Evolutionary conservation across 371 early-diverging fungal species (phyloP), one percentile per base, ranked within the genome.

Genomic region (Syncephalastrum monosporum): DNA sequence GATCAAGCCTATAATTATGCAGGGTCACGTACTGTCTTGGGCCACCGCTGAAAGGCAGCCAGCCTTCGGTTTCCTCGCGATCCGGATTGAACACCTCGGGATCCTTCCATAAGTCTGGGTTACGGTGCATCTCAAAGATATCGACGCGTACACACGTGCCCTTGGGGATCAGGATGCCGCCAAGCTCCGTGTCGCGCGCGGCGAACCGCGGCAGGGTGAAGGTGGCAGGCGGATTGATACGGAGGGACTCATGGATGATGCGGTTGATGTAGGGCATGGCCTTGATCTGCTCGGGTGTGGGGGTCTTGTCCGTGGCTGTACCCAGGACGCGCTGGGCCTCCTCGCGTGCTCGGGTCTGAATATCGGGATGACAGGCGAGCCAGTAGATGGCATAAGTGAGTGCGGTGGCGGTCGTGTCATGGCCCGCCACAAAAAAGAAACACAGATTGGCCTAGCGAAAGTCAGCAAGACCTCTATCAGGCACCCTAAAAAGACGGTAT

Each of bases 1-100:
- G 38, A 33, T 33, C 17, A 55, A n/a, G 16, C 55, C 45, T 6
- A 55, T 45, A 16, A 45, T 55, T 55, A 29, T 29, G 29, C 27
- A 46, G 15, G 29, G 77, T 77, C 60, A 56, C 47, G 16, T 82
- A 83, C 56, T 72, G 61, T 51, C 82, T 64, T 6, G 62, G 53
- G n/a, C 80, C 79, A 16, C 63, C 59, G 53, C 72, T 64, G 50
- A 81, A 81, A 4, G 82, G 74, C 3, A 80, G 47, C 64, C 64
- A 81, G 12, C 67, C 65, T 17, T 59, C 76, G 25, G 64, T 60
- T 1, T 50, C 61, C 49, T 79, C 81, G 13, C 83, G 68, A 17
- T 75, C 78, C 1, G 83, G 83, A 10, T 69, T 55, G 38, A 79
- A 83, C 27, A 42, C 53, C 4, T 72, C 59, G 0, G 80, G 78